These are phyloP conservation scores for Zymoseptoria ardabiliae DNA, from an alignment of 2,329 filamentous ascomycete genomes.

Conservation along the genomic window DNA sequence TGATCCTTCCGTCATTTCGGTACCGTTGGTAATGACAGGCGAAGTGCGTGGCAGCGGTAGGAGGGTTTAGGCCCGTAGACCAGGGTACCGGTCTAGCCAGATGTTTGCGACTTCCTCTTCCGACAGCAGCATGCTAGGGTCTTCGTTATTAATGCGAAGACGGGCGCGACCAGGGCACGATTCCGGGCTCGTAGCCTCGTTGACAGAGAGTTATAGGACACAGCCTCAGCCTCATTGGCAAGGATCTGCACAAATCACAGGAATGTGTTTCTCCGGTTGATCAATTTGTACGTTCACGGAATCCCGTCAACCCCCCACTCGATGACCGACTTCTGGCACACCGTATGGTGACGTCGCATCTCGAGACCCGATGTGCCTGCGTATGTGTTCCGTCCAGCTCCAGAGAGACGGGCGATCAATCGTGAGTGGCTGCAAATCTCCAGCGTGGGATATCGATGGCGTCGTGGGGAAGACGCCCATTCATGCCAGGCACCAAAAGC, in stretches of 20 bases:
- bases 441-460: background rate
- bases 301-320: too few species aligned
- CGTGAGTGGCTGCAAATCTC: background rate
- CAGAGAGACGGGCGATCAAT: background rate
- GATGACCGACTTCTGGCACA: too few species aligned
- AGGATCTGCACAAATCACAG: too few species aligned
- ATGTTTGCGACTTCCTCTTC: background rate
- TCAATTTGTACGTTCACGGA: too few species aligned
- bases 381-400: too few species aligned
- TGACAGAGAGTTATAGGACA: too few species aligned
- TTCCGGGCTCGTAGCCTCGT: too few species aligned
- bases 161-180: too few species aligned
- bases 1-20: background rate
- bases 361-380: background rate
- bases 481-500: background rate
- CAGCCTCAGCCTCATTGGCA: too few species aligned
- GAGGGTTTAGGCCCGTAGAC: background rate
- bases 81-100: background rate
- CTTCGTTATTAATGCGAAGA: too few species aligned
- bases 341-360: background rate
- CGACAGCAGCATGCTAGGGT: background rate
- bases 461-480: background rate
- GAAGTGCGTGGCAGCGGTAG: background rate
- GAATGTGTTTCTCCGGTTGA: too few species aligned
- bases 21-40: background rate